Base-by-base conservation (phyloP, 495 filamentous ascomycete species). In the Thozetella sp. region DNA sequence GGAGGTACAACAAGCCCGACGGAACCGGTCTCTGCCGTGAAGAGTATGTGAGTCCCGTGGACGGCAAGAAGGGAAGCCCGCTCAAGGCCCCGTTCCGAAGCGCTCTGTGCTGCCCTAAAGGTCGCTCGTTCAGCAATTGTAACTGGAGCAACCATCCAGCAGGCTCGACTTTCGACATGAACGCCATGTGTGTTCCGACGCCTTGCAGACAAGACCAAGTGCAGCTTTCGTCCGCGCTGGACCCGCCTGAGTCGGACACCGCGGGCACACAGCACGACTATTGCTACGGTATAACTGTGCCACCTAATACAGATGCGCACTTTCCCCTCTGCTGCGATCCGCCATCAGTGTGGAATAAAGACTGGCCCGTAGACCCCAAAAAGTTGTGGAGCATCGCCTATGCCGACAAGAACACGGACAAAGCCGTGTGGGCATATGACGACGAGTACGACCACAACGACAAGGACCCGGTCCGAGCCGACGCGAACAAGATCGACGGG, bases 281-380 rank as follows among this genome's bases (percentile, higher is more conserved):
- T 17, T 37, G 30, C 30, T 37, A 37, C 30, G 30, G 9, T 6
- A 6, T 37, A 17, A 9, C 30, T 37, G 30, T 37, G 30, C 30
- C 30, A 17, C 30, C 30, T 17, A 37, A 37, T 17, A 37, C 30
- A 9, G 27, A 37, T 12, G 13, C 54, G 6, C 11, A 43, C n/a
- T 58, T 25, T 55, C 53, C 54, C 19, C 60, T 58, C 51, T 73
- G 70, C 60, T 73, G 70, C 52, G 53, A 65, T 11, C 70, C 70
- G 23, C 69, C 70, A 17, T 55, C 25, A 15, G 51, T 34, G 23
- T 70, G 64, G 43, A 72, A 55, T 27, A 50, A 68, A 2, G 50
- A 73, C 17, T 72, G 69, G 71, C 71, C 71, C 3, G 71, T 72
- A 15, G 61, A 70, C 46, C 71, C 71, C 19, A 61, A 59, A n/a